Conservation (phyloP, 2,329 filamentous ascomycete genomes). For the Apiospora hydei region DNA sequence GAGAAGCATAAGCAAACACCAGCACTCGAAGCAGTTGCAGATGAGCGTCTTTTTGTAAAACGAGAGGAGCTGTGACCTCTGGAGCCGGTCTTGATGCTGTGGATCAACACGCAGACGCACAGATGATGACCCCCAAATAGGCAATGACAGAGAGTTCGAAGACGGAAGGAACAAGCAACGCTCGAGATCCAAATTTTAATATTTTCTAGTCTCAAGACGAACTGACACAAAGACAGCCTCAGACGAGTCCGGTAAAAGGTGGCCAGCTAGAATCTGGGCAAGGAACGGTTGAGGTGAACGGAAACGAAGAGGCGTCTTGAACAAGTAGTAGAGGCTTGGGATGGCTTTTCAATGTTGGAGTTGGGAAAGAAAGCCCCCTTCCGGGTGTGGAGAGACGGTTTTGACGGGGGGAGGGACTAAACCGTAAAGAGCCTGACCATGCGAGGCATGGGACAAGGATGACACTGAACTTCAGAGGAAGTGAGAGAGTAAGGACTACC, state of each 20-base stretch:
- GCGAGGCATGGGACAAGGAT: conserved; percentile 41
- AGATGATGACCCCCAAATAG: conserved; percentile 48
- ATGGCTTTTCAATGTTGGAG: conserved; percentile 43
- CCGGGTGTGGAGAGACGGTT: conserved; percentile 44
- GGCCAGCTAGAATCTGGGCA: conserved; percentile 26
- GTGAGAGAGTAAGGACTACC: conserved; percentile 8
- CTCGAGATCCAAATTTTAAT: conserved; percentile 28
- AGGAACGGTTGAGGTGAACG: conserved; percentile 33
- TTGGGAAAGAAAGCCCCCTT: conserved; percentile 39
- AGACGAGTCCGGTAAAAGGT: conserved; percentile 35
- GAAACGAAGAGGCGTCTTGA: conserved; percentile 33
- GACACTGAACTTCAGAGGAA: conserved; percentile 7
- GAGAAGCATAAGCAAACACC: conserved; percentile 16
- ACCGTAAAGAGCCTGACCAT: conserved; percentile 47
- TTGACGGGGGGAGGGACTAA: conserved; percentile 46
- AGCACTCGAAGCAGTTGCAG: conserved; percentile 10
- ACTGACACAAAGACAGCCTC: conserved; percentile 41
- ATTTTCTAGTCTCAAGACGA: conserved; percentile 30
- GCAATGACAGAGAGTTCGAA: conserved; percentile 47
- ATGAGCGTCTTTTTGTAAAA: conserved; percentile 29
- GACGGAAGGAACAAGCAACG: conserved; percentile 30
- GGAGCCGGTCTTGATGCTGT: conserved; percentile 29
- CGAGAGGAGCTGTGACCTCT: conserved; percentile 29
- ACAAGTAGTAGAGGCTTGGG: conserved; percentile 27
- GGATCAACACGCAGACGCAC: conserved; percentile 39